Conservation (phyloP, 805 yeast genomes). For the Cyberlindnera petersonii region DNA sequence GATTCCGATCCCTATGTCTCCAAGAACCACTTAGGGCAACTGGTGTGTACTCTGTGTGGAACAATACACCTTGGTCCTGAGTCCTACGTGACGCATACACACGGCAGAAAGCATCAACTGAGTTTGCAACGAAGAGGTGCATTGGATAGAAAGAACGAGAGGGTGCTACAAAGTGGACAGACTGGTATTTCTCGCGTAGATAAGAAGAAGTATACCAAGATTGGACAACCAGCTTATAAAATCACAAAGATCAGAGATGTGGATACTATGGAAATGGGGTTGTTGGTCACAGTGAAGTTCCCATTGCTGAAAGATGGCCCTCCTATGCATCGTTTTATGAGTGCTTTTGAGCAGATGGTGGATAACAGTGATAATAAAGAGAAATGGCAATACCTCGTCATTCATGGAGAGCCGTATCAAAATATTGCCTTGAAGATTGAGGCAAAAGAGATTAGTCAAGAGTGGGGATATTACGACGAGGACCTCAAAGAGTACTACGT, state of each 20-base stretch:
- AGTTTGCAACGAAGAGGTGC: slow-evolving; percentile 63
- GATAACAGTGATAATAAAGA: slow-evolving; percentile 42
- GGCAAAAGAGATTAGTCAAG: slow-evolving; percentile 40
- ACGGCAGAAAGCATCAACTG: slow-evolving; percentile 78
- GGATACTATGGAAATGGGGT: slow-evolving; percentile 53
- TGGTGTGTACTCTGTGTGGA: slow-evolving; percentile 80
- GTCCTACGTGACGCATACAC: slow-evolving; percentile 77
- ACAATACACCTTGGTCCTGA: slow-evolving; percentile 80
- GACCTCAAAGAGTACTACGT: slow-evolving; percentile 66
- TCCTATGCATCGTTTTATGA: slow-evolving; percentile 75
- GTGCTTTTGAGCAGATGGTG: slow-evolving; percentile 62
- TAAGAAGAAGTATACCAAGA: slow-evolving; percentile 28
- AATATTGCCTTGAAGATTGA: slow-evolving; percentile 76
- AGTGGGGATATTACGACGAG: slow-evolving; percentile 71
- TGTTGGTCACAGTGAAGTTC: slow-evolving; percentile 57
- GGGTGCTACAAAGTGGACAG: slow-evolving; percentile 21
- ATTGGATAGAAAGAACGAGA: slow-evolving; percentile 20
- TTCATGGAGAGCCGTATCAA: slow-evolving; percentile 90
- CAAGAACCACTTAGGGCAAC: slow-evolving; percentile 75
- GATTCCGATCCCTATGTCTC: slow-evolving; percentile 80
- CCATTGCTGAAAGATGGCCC: slow-evolving; percentile 43
- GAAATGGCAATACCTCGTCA: slow-evolving; percentile 63
- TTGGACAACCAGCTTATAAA: slow-evolving; percentile 72
- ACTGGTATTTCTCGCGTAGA: slow-evolving; percentile 25
- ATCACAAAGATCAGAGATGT: slow-evolving; percentile 68